Evolutionary conservation across 2,329 filamentous ascomycete species (phyloP).

Genomic region (Teratosphaeria destructans): DNA sequence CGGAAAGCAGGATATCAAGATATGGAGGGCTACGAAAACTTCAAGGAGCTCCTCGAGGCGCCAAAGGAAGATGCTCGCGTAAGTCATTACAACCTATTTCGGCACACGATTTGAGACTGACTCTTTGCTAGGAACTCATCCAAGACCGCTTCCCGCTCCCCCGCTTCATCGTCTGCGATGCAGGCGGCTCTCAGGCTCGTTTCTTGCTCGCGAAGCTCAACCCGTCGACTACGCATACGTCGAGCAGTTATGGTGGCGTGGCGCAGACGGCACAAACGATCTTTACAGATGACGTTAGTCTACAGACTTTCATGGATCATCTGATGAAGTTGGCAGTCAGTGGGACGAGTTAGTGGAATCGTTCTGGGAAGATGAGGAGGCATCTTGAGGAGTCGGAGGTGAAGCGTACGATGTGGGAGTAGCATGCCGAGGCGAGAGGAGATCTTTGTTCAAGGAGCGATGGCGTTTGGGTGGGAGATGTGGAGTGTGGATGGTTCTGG

Average conservation of each 20-base stretch:
- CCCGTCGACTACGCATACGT: conserved; percentile 92
- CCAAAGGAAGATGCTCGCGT: conserved; percentile 95
- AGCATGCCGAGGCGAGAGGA: not conserved
- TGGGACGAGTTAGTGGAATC: conserved; percentile 16
- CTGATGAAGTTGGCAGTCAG: conserved; percentile 69
- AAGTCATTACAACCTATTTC: conserved; percentile 28
- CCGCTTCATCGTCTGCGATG: conserved; percentile 96
- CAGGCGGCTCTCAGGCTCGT: conserved; percentile 93
- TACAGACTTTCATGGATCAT: conserved; percentile 99
- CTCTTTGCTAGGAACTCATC: conserved; percentile 66
- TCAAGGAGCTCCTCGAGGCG: conserved; percentile 74
- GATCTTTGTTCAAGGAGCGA: not conserved
- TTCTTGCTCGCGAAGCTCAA: conserved; percentile 96
- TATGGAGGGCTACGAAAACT: conserved; percentile 96
- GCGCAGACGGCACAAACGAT: conserved; percentile 91
- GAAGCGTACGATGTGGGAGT: not conserved
- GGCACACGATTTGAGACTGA: conserved; percentile 1
- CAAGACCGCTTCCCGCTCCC: conserved; percentile 96
- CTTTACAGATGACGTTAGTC: conserved; percentile 94
- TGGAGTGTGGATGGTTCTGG: not conserved
- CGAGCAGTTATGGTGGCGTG: conserved; percentile 80
- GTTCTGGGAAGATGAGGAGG: not conserved
- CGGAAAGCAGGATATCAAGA: conserved; percentile 96
- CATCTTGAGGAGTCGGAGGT: not conserved
- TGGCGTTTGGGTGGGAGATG: not conserved